Conservation (phyloP, 345 rosid genomes). For the Gossypium thurberi region DNA sequence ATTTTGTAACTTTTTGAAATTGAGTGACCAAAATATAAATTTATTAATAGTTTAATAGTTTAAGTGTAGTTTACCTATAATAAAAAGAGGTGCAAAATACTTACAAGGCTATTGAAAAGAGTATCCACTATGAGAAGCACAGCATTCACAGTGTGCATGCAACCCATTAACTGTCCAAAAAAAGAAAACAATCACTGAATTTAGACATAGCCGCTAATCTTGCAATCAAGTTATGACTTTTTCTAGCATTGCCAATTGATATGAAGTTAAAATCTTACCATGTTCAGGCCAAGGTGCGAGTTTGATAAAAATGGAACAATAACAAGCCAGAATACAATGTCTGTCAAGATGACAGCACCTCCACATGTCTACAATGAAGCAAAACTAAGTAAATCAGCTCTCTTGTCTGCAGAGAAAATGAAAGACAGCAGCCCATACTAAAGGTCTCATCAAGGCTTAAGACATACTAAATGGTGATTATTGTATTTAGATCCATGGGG, state of each 20-base stretch:
- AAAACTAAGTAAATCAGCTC: not conserved
- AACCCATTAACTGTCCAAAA: slow-evolving; percentile 62
- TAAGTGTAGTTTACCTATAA: too few species aligned
- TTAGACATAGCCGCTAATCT: not conserved
- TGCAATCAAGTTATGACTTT: too few species aligned
- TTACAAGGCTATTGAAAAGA: slow-evolving; percentile 64
- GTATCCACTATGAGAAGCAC: slow-evolving; percentile 57
- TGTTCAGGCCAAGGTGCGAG: slow-evolving; percentile 49
- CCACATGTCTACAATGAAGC: slow-evolving; percentile 48
- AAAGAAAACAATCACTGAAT: not conserved
- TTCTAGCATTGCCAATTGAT: not conserved
- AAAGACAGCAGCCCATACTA: not conserved
- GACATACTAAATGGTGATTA: too few species aligned
- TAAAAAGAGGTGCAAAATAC: slow-evolving; percentile 11
- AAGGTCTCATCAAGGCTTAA: not conserved
- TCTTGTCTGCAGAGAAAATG: too few species aligned
- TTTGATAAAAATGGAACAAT: slow-evolving; percentile 64
- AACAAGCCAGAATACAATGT: slow-evolving; percentile 64
- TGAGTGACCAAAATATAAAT: rapidly evolving
- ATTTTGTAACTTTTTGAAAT: too few species aligned
- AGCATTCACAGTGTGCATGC: slow-evolving; percentile 71
- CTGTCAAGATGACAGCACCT: slow-evolving; percentile 79
- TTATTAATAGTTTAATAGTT: too few species aligned
- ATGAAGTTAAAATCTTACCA: slow-evolving; percentile 31
- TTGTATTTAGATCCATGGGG: too few species aligned